Conservation (phyloP, 768 basidiomycete genomes). For the Calocera cornea region DNA sequence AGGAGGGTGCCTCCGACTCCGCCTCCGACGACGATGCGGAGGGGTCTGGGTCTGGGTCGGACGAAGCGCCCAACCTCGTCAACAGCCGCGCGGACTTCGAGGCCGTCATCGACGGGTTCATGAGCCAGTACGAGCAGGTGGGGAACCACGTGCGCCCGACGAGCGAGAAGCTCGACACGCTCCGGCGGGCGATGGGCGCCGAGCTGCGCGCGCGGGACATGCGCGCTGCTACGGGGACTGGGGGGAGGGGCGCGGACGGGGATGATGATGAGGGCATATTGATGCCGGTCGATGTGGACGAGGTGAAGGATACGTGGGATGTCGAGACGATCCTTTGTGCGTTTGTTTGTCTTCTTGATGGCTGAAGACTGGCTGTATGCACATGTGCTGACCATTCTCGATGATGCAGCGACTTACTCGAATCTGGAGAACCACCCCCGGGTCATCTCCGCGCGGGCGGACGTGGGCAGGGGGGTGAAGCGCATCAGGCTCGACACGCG, state of each 20-base stretch:
- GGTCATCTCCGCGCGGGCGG: conserved; percentile 56
- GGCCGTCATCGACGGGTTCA: conserved; percentile 82
- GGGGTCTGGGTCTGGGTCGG: conserved; percentile 32
- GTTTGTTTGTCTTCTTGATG: conserved; percentile 19
- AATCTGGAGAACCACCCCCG: conserved; percentile 95
- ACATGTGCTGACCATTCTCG: too few relatives aligned
- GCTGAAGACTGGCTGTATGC: not conserved
- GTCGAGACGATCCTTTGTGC: conserved; percentile 88
- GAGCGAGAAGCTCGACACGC: conserved; percentile 62
- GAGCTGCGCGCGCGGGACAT: conserved; percentile 39
- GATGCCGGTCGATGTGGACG: conserved; percentile 45
- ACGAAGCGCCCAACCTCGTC: conserved; percentile 59
- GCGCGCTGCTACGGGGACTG: conserved; percentile 19
- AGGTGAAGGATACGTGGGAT: conserved; percentile 64
- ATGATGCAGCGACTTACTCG: conserved; percentile 68
- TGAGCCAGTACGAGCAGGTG: conserved; percentile 81
- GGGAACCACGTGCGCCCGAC: conserved; percentile 64
- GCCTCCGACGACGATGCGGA: conserved; percentile 33
- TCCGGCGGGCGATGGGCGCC: conserved; percentile 65
- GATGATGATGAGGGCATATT: conserved; percentile 34
- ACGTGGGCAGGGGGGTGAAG: conserved; percentile 42
- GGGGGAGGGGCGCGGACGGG: conserved; percentile 31
- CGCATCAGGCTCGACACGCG: conserved; percentile 49
- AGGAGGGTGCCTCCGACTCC: conserved; percentile 40
- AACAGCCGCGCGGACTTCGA: conserved; percentile 82